phyloP scores from a whole-genome alignment of 805 yeast genomes.

The Komagataella phaffii region DNA sequence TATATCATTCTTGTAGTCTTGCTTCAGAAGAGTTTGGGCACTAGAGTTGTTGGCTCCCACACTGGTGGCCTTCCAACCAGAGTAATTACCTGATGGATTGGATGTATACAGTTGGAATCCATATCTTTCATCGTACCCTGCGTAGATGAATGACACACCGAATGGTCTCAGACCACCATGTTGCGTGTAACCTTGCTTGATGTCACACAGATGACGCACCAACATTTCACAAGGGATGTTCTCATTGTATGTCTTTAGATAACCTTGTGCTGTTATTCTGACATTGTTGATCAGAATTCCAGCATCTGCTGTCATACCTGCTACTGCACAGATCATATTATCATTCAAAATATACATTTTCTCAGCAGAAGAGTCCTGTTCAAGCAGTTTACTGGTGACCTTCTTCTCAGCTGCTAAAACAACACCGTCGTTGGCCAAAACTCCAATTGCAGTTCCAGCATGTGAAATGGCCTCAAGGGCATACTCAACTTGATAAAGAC shows the following conservation, averaged over 20 bases:
- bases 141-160: conserved; percentile 92
- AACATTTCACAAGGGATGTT: conserved; percentile 88
- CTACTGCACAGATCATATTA: conserved; percentile 83
- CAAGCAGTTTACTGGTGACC: conserved; percentile 83
- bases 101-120: conserved; percentile 90
- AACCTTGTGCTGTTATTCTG: conserved; percentile 72
- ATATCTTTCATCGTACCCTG: conserved; percentile 85
- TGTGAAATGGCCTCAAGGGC: conserved; percentile 84
- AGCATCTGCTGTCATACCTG: conserved; percentile 97
- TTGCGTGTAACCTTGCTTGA: conserved; percentile 96
- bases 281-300: conserved; percentile 79
- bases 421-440: conserved; percentile 71
- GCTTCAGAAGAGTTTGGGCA: conserved; percentile 90
- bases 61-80: conserved; percentile 97
- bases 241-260: conserved; percentile 78
- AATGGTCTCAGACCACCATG: conserved; percentile 98
- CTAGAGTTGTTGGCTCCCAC: conserved; percentile 95
- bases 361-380: conserved; percentile 89
- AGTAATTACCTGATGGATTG: conserved; percentile 94
- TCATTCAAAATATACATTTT: conserved; percentile 81
- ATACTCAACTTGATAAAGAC: conserved; percentile 93
- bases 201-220: conserved; percentile 80
- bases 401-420: conserved; percentile 95
- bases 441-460: conserved; percentile 76
- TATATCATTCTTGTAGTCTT: conserved; percentile 82